These are phyloP conservation scores for Dentipellis sp. DNA, from an alignment of 768 basidiomycete genomes.

Conservation along the genomic window DNA sequence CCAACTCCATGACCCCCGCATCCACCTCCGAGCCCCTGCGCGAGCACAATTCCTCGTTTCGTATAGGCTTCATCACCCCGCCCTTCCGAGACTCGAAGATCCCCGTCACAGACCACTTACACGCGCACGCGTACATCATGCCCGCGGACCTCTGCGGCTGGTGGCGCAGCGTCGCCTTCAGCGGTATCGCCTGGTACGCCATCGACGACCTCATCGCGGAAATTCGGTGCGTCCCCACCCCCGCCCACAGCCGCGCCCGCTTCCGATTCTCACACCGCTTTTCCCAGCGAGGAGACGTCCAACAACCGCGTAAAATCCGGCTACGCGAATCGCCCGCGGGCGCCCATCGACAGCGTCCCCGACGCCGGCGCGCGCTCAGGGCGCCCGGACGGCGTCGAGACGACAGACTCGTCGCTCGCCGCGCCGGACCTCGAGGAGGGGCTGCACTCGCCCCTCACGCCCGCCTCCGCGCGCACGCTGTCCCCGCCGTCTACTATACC, in stretches of 20 bases:
- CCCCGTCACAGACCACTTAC: conserved; percentile 72
- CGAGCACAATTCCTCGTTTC: conserved; percentile 30
- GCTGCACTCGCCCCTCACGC: background rate
- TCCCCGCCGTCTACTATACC: background rate
- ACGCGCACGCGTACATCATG: conserved; percentile 63
- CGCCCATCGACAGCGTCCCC: conserved; percentile 70
- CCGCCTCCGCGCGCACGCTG: background rate
- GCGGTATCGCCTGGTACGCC: conserved; percentile 63
- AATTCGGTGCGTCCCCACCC: conserved; percentile 45
- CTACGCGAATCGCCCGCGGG: conserved; percentile 40
- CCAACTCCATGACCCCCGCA: conserved; percentile 6
- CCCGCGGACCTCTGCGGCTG: conserved; percentile 62
- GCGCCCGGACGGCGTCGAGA: conserved; percentile 56
- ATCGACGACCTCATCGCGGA: conserved; percentile 76
- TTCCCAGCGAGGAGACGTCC: conserved; percentile 62
- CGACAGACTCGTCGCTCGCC: conserved; percentile 41
- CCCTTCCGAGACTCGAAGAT: conserved; percentile 73
- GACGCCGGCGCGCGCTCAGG: conserved; percentile 60
- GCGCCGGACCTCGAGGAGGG: conserved; percentile 19
- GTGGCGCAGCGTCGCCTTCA: conserved; percentile 63
- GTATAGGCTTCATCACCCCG: conserved; percentile 71
- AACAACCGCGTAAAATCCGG: conserved; percentile 84
- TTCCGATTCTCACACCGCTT: background rate
- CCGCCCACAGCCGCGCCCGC: background rate
- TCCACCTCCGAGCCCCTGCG: conserved; percentile 16